These are phyloP conservation scores for Achlya hypogyna DNA, from an alignment of 352 stramenopile genomes.

Conservation along the genomic window DNA sequence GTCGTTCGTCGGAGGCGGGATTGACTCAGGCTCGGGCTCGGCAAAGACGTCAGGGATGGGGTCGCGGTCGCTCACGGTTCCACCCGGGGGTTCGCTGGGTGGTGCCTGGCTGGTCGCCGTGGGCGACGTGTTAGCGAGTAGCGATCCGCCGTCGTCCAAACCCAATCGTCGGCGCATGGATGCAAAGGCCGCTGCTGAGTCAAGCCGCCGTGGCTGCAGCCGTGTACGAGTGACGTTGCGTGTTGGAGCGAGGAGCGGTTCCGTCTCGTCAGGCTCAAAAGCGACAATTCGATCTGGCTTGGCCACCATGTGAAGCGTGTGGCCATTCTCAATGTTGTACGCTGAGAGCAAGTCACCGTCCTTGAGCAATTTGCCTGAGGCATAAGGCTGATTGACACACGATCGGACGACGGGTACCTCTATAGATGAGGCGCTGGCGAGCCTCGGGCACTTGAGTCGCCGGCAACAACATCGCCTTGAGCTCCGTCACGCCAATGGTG, in stretches of 20 bases:
- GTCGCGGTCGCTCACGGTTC: background rate
- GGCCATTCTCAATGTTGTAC: constrained; percentile 87
- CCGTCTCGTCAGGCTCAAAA: background rate
- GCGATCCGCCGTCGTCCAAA: background rate
- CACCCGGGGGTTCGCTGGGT: too few species aligned
- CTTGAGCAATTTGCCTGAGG: constrained; percentile 69
- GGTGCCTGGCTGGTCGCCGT: too few species aligned
- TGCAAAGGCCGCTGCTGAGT: background rate
- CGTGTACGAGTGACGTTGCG: background rate
- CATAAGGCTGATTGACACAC: background rate
- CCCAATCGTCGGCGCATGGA: constrained; percentile 8
- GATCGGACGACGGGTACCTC: constrained; percentile 27
- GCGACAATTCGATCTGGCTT: constrained; percentile 27
- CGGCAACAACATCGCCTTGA: constrained; percentile 45
- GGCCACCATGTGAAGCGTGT: constrained; percentile 88
- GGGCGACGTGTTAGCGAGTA: background rate
- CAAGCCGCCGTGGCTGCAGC: background rate
- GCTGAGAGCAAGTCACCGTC: constrained; percentile 52
- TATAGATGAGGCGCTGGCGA: constrained; percentile 88
- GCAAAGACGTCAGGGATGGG: background rate
- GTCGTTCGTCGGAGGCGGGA: background rate
- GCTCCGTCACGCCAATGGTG: constrained; percentile 44
- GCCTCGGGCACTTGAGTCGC: constrained; percentile 45
- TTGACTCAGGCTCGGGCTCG: background rate
- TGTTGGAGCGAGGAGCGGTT: background rate